These are phyloP conservation scores for Musa balbisiana DNA, from an alignment of 202 grass and related monocot genomes.

Conservation along the genomic window DNA sequence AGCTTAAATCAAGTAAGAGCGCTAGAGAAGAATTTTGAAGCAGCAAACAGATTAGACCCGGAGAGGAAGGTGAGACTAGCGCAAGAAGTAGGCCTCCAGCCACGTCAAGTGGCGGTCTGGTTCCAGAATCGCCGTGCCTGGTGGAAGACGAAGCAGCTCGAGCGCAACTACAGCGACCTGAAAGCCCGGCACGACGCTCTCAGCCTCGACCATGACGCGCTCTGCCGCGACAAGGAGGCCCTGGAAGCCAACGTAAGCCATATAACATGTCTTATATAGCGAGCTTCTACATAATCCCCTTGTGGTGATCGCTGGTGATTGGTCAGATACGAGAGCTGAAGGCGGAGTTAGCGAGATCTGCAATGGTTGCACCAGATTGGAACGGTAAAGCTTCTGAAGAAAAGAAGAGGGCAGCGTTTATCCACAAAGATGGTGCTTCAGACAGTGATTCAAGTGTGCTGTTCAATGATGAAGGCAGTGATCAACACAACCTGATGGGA, in stretches of 20 bases:
- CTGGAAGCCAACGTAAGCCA: slow-evolving; percentile 59
- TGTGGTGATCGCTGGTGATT: background rate
- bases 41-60: slow-evolving; percentile 84
- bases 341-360: slow-evolving; percentile 35
- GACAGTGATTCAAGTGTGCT: slow-evolving; percentile 88
- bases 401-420: background rate
- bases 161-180: slow-evolving; percentile 66
- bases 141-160: slow-evolving; percentile 77
- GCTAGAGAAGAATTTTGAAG: slow-evolving; percentile 73
- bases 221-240: slow-evolving; percentile 67
- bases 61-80: no score
- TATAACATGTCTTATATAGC: no score
- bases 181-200: slow-evolving; percentile 60
- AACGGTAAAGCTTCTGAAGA: background rate
- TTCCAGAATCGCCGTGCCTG: no score
- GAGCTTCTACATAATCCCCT: background rate
- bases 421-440: slow-evolving; percentile 61
- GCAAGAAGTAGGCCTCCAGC: no score
- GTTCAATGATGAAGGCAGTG: slow-evolving; percentile 58
- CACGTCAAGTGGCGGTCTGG: no score
- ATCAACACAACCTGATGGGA: slow-evolving; percentile 16
- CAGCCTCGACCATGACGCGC: slow-evolving; percentile 59
- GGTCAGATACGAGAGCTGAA: slow-evolving; percentile 60
- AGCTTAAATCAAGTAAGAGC: slow-evolving; percentile 67
- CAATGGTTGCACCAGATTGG: no score